Percentiles rank a stretch among this genome's conserved stretches.
Conservation (phyloP, 768 basidiomycete genomes). For the Tulasnella sp. region DNA sequence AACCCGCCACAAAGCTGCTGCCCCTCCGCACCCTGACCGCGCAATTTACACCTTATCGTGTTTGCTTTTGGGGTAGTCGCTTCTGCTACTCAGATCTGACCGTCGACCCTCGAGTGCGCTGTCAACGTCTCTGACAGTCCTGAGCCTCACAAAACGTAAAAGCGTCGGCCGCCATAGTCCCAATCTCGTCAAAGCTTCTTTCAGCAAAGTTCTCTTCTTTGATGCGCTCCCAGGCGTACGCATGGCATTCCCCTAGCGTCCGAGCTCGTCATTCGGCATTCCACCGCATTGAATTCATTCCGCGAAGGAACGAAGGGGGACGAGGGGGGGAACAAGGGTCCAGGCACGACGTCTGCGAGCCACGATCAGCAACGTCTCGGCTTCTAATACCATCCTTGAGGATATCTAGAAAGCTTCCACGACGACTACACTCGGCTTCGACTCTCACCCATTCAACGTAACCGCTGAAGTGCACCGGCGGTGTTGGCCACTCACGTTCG, state of each 20-base stretch:
- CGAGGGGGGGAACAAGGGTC: conserved; percentile 2
- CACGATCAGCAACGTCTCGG: background rate
- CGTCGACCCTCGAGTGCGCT: background rate
- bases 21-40: conserved; percentile 3
- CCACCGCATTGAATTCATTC: conserved; percentile 4
- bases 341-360: background rate
- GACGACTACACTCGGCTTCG: background rate
- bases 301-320: background rate
- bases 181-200: background rate
- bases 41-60: conserved; percentile 6
- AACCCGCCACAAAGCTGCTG: background rate
- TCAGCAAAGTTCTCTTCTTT: conserved; percentile 1
- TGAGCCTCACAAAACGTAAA: background rate
- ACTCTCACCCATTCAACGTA: background rate
- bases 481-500: background rate
- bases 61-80: too few species aligned
- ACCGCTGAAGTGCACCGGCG: background rate
- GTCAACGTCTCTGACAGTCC: background rate
- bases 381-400: background rate
- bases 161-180: background rate
- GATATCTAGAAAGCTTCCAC: background rate
- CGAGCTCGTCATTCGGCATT: conserved; percentile 1
- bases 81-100: background rate
- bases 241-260: background rate
- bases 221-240: conserved; percentile 12